Evolutionary conservation across 2,329 filamentous ascomycete genomes (phyloP), one percentile per base, ranked within the genome.

Genomic region (Onygenales sp.): DNA sequence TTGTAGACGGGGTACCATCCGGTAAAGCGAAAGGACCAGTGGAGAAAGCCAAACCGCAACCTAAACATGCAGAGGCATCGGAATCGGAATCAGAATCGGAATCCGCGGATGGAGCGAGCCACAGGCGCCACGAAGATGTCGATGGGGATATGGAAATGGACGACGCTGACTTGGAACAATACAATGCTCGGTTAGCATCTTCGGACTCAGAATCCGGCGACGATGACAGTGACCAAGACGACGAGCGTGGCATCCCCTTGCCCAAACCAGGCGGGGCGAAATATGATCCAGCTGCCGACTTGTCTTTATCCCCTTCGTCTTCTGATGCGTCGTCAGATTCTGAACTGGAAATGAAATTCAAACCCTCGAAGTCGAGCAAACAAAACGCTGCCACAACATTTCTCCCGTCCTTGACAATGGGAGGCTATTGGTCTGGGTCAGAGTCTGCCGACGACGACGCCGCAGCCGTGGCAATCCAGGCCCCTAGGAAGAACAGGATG

Each of bases 401-500:
- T 66, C 67, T 85, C 13, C 82, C 82, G 0, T 81, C 80, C 2
- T 73, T 85, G 9, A 80, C 75, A 52, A 77, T 81, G 66, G 80
- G 76, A 13, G 79, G 79, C 41, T 85, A 85, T 66, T 77, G 78
- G 64, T 83, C 81, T n/a, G 82, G 80, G 43, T 80, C 79, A 5
- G 81, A 82, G 56, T 77, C 76, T 1, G 77, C 75, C 4, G 78
- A 79, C 2, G 73, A 76, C 35, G 69, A 77, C 21, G 73, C 76
- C 14, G 53, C 61, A 7, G 61, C 54, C 8, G 60, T 59, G 7
- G 61, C 58, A 5, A 61, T 67, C 1, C 54, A 74, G 57, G 60
- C 66, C 41, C 68, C 75, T 0, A 73, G 78, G 53, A 83, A 82
- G 65, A 85, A 85, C 62, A 72, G 82, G 11, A 77, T 81, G 60